Evolutionary conservation across 176 grass and related monocot species (phyloP), one percentile per base, ranked within the genome.

Genomic region (Hordeum marinum): DNA sequence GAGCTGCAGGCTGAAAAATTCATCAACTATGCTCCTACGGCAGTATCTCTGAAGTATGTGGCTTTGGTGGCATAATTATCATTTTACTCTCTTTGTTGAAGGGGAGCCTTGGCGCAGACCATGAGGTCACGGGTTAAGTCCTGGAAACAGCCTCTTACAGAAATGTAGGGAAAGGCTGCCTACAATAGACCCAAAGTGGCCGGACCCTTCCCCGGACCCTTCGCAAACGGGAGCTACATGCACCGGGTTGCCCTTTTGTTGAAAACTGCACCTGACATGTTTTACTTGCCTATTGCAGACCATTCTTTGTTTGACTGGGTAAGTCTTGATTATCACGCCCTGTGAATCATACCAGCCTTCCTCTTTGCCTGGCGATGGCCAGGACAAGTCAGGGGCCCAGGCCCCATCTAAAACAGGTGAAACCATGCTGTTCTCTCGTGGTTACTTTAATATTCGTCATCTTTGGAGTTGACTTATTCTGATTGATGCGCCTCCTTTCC

Each of bases 1-100:
- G 89, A 98, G 96, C 80, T 98, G 96, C 85, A 91, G 93, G 55
- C 81, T 98, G 34, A 94, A 89, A 83, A 90, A 83, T 45, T 92
- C 93, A 12, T 95, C 96, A 12, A 67, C 77, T 4, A 89, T 87
- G 57, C 96, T 95, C 78, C 93, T 95, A 58, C 76, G 88, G 61
- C 83, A 89, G 13, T 98, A 98, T 63, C 78, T 98, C 39, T 91
- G 77, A 94, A 62, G 92, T 92, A 85, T 71, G 80, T 77, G 72
- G 34, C 43, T 39, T 58, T 78, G 3, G n/a, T 79, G 58, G 36
- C 10, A 9, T 67, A 39, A 27, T 24, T 36, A 39, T 32, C 14
- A 37, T 74, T 74, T 45, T 11, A 11, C 13, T 31, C 34, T 80
- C 20, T 27, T 25, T n/a, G n/a, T n/a, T n/a, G 39, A 29, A 29